Evolutionary conservation across 345 rosid species (phyloP), one percentile per base, ranked within the genome.

Genomic region (Rubroshorea leprosula): DNA sequence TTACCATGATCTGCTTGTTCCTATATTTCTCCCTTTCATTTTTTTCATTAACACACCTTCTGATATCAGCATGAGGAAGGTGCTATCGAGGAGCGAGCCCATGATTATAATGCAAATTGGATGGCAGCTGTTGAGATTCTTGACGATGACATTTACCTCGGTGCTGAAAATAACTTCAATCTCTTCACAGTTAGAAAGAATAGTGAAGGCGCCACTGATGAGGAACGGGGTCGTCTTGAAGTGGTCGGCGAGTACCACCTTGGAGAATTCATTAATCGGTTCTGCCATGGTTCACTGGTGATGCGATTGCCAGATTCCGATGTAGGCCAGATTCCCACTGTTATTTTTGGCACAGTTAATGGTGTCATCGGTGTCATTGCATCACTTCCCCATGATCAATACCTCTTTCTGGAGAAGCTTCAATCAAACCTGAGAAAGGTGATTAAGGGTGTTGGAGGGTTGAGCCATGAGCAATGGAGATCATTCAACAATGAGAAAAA

Each of bases 371-470:
- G 95, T 44, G 94, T 89, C 26, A 82, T 93, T 56, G 97, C 99
- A 12, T 93, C 99, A 0, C 84, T 93, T 39, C 92, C 96, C 22
- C 83, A 80, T 6, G 92, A 85, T 7, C 92, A 85, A 58, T 89
- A 85, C 23, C 20, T 71, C 10, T 89, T 89, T 69, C 52, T 89
- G 48, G 97, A 89, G 77, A 87, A 86, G 71, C 83, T 93, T 23
- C 92, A 89, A 66, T 65, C 85, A 6, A 80, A 80, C 71, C 58
- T 93, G 70, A 83, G 87, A 64, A 87, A 79, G 76, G 90, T 87
- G 70, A 89, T 89, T n/a, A 87, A 89, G 65, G 99, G 99, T 9
- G 92, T 93, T 0, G 97, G 99, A n/a, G 96, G 96, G 21, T 70
- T 89, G 62, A 87, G 80, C 76, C 96, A 93, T 7, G 96, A 93